Percentiles rank a stretch among this genome's conserved stretches.
phyloP scores from a whole-genome alignment of 352 stramenopile genomes.

The Pythium folliculosum region DNA sequence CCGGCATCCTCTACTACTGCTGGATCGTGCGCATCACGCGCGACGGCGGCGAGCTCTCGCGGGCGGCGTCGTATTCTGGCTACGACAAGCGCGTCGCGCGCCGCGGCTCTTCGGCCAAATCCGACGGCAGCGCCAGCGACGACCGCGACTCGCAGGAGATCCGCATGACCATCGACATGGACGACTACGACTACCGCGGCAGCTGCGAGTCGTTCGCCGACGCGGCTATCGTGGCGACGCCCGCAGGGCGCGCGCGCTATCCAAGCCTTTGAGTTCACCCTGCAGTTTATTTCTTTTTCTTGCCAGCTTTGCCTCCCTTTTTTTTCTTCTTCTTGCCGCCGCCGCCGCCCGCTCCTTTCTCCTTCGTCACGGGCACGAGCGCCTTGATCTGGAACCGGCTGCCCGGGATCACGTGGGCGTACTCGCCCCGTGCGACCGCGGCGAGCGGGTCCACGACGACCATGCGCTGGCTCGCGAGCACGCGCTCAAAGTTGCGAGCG shows the following conservation, averaged over 20 bases:
- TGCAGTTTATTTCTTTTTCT: slow-evolving; percentile 33
- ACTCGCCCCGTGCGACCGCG: slow-evolving; percentile 54
- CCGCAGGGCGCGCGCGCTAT: neutral
- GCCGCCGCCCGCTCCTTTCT: slow-evolving; percentile 26
- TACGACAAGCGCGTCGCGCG: neutral
- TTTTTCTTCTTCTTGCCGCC: slow-evolving; percentile 37
- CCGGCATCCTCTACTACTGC: neutral
- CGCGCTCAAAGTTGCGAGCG: slow-evolving; percentile 47
- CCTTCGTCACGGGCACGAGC: slow-evolving; percentile 45
- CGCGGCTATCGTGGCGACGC: neutral
- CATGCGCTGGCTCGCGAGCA: slow-evolving; percentile 39
- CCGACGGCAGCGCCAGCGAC: neutral
- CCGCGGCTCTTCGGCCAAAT: neutral
- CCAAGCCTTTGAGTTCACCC: neutral
- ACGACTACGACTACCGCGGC: neutral
- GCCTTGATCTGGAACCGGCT: slow-evolving; percentile 68
- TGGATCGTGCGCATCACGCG: neutral
- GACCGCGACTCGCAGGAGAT: neutral
- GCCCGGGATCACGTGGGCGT: slow-evolving; percentile 61
- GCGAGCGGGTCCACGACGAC: slow-evolving; percentile 46
- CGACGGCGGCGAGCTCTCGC: neutral
- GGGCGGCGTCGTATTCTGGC: neutral
- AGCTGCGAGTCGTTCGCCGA: neutral
- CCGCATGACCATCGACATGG: neutral
- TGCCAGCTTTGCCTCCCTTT: slow-evolving; percentile 24